phyloP scores from a whole-genome alignment of 768 basidiomycete species.

The Podaxis mareebaensis region DNA sequence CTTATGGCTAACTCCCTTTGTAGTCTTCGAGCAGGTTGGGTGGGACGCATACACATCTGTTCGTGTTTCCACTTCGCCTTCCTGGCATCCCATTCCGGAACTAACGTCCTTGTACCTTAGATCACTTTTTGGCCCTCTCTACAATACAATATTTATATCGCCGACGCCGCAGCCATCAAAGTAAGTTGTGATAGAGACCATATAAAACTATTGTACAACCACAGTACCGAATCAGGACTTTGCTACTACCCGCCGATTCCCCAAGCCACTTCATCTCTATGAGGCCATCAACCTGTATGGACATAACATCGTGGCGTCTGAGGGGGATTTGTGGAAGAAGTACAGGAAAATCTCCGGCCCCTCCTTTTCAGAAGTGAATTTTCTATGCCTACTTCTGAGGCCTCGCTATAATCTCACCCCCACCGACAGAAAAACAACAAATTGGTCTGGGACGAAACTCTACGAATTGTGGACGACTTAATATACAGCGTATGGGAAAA shows the following conservation, averaged over 20 bases:
- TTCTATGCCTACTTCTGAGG: neutral
- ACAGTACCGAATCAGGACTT: constrained; percentile 42
- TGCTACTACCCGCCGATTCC: constrained; percentile 50
- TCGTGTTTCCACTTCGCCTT: constrained; percentile 8
- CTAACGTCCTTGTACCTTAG: constrained; percentile 18
- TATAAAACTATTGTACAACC: neutral
- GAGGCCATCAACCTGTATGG: constrained; percentile 50
- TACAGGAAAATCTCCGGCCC: constrained; percentile 63
- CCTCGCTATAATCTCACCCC: neutral
- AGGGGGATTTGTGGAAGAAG: constrained; percentile 66
- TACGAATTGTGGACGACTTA: constrained; percentile 41
- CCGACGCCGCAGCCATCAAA: constrained; percentile 43
- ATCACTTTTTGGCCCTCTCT: constrained; percentile 27
- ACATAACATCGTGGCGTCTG: constrained; percentile 62
- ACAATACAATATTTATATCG: constrained; percentile 28
- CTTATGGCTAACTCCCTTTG: constrained; percentile 20
- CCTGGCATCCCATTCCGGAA: neutral
- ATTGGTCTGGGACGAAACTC: constrained; percentile 49
- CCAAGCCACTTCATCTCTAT: constrained; percentile 55
- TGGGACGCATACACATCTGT: constrained; percentile 39
- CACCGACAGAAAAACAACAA: constrained; percentile 41
- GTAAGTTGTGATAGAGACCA: constrained; percentile 20
- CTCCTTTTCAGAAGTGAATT: constrained; percentile 61
- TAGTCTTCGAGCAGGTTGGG: constrained; percentile 27
- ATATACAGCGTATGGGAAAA: constrained; percentile 51